Evolutionary conservation across 2,329 filamentous ascomycete species (phyloP).

Genomic region (Dryadomyces quercus-mongolicae): DNA sequence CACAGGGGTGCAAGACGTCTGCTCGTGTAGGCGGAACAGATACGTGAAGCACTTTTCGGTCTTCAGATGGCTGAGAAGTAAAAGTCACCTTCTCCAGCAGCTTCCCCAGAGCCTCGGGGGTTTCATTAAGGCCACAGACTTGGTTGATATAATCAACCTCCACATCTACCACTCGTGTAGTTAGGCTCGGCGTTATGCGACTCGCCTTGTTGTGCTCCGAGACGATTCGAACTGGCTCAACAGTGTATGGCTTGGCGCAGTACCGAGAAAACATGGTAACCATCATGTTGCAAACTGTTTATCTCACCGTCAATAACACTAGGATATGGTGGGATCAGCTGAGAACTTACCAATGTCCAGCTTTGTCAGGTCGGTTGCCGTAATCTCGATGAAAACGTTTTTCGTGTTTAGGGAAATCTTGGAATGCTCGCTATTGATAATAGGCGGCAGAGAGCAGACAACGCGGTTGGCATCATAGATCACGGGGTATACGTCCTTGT

Average conservation of each 20-base stretch:
- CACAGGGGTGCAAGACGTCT: conserved; percentile 90
- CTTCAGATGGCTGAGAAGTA: conserved; percentile 60
- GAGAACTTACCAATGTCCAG: conserved; percentile 59
- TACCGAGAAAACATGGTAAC: conserved; percentile 96
- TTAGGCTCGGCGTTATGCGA: conserved; percentile 68
- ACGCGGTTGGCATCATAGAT: conserved; percentile 81
- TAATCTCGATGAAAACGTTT: conserved; percentile 92
- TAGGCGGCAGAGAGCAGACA: conserved; percentile 89
- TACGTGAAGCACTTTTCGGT: conserved; percentile 63
- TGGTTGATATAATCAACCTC: conserved; percentile 90
- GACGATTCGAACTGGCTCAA: conserved; percentile 86
- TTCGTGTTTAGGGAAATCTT: conserved; percentile 88
- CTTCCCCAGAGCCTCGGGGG: conserved; percentile 62
- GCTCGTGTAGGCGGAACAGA: conserved; percentile 80
- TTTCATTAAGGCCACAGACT: conserved; percentile 72
- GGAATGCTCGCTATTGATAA: conserved; percentile 95
- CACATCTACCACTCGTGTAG: conserved; percentile 64
- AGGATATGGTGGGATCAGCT: not conserved
- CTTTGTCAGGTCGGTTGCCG: conserved; percentile 91
- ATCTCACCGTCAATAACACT: not conserved
- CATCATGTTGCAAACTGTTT: conserved; percentile 57
- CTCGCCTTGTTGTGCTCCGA: conserved; percentile 84
- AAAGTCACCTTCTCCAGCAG: conserved; percentile 85
- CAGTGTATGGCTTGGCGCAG: conserved; percentile 75
- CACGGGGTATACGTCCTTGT: conserved; percentile 88